phyloP scores from a whole-genome alignment of 352 stramenopile species.

The Phytophthora melonis region DNA sequence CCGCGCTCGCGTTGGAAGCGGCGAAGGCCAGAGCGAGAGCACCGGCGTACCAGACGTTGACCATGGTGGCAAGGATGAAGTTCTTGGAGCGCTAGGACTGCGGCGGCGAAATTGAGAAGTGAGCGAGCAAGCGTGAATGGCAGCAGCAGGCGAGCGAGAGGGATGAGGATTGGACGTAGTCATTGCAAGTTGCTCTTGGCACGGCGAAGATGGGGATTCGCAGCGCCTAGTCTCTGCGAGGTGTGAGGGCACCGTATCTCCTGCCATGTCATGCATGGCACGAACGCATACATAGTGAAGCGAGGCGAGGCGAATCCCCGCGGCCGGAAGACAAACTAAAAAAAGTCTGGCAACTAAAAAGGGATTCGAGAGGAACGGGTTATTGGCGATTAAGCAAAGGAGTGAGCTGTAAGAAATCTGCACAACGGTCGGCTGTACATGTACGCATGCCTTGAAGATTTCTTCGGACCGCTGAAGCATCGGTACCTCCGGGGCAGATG shows the following conservation, averaged over 20 bases:
- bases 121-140: constrained; percentile 6
- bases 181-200: constrained; percentile 6
- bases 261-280: neutral
- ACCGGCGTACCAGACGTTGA: constrained; percentile 50
- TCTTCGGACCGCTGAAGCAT: constrained; percentile 15
- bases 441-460: neutral
- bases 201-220: constrained; percentile 23
- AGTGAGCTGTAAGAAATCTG: neutral
- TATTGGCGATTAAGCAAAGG: neutral
- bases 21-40: constrained; percentile 36
- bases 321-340: neutral
- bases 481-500: constrained; percentile 11
- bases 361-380: constrained; percentile 20
- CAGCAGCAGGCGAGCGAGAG: constrained; percentile 9
- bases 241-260: constrained; percentile 27
- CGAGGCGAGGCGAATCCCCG: constrained; percentile 20
- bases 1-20: constrained; percentile 30
- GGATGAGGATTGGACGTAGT: constrained; percentile 24
- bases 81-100: constrained; percentile 2
- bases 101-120: constrained; percentile 33
- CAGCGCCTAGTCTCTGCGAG: constrained; percentile 26
- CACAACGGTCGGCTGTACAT: neutral
- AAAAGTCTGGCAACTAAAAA: neutral
- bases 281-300: constrained; percentile 30
- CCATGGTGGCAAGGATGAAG: constrained; percentile 40